Evolutionary conservation across 2,329 filamentous ascomycete genomes (phyloP), one percentile per base, ranked within the genome.

Genomic region (Penicillium concentricum): DNA sequence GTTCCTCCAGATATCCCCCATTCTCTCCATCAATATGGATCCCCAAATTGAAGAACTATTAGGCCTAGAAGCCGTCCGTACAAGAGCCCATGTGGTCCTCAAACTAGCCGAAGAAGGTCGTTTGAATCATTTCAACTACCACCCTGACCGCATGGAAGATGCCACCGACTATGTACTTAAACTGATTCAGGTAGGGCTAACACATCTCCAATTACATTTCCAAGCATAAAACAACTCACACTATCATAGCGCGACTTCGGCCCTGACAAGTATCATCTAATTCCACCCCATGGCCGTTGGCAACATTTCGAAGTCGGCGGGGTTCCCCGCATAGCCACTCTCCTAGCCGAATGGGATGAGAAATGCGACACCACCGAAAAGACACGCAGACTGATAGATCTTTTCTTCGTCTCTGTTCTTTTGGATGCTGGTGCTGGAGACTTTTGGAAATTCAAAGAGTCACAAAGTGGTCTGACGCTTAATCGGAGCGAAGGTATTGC

Each of bases 241-340:
- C 9, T 28, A n/a, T 16, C 3, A 28, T 30, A 82, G 80, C 77
- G 80, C 18, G 80, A 82, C 60, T 82, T 79, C 58, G 80, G 80
- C 0, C 80, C 80, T 0, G 74, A 80, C 57, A 73, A 68, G 18
- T 80, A 71, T 60, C 56, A 77, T 47, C 66, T 72, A 0, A 84
- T 84, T 49, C 82, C 82, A 0, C 80, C 81, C 10, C 82, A 84
- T 59, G 84, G 77, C 9, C 78, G 84, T 42, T 87, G 84, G 81
- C 84, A 87, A 66, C 84, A 87, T 70, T 87, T 87, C 61, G 81
- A 85, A 15, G 79, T 85, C 38, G 84, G 84, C 10, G 77, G 77
- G 15, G 72, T 82, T 28, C 73, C 79, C 38, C 81, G 84, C 34
- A 70, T 85, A 8, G 70, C 74, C 7, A 67, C 73, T 7, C 66